Evolutionary conservation across 805 yeast genomes (phyloP), one percentile per base, ranked within the genome.

Genomic region (Sugiyamaella lignohabitans): DNA sequence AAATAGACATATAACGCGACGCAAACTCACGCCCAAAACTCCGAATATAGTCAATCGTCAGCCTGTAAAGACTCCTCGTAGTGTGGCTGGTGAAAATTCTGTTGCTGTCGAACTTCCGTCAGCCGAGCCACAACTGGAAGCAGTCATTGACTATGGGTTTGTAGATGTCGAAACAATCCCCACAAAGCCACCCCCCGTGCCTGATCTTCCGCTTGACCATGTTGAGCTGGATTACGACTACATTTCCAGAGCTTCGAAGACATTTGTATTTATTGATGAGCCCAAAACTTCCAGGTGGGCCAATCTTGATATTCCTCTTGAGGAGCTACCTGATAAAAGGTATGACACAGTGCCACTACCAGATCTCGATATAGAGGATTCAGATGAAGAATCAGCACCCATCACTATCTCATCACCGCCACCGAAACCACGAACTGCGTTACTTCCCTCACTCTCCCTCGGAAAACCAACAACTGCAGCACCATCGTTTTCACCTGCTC

Each of bases 101-200:
- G 21, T 27, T 14, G 14, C 8, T 27, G 32, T 8, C 8, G 32
- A 27, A 27, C 6, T 35, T 5, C 18, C 21, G 6, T 11, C 5
- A 35, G 20, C 20, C 18, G 20, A 35, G 20, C 21, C 10, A 40
- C 39, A 20, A 2, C 38, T 27, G 5, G 21, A 27, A 38, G 41
- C 6, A 14, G 46, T 38, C 11, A 42, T 27, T 5, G 49, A 48
- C 16, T 42, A 40, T 40, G 47, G 40, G 5, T 43, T 50, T 16
- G 40, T 41, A 6, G 54, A 50, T 16, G 50, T 51, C 14, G 56
- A 53, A 39, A 39, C 34, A 22, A 51, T 53, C 24, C 56, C 52
- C 10, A 18, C 24, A n/a, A 29, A 20, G 22, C 49, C 51, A 4
- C 49, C 54, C 4, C 37, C 49, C 19, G 34, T 38, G 19, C 50